Conservation (phyloP, 176 grass and related monocot species). For the Oryza longistaminata region DNA sequence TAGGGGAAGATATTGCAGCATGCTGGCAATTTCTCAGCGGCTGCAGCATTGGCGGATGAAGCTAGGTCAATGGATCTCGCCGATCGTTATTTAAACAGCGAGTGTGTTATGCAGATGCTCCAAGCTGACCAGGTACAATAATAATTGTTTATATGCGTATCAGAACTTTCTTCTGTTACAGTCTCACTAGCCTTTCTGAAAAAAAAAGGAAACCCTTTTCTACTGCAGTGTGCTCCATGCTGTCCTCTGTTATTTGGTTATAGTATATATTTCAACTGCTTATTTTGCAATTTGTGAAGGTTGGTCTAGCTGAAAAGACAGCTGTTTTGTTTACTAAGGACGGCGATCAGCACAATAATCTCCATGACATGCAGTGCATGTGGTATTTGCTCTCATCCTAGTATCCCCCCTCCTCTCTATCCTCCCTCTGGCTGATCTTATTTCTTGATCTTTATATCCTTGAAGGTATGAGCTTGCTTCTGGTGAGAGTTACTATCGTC, state of each 20-base stretch:
- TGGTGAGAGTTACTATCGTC: slow-evolving; percentile 91
- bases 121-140: slow-evolving; percentile 86
- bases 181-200: not conserved
- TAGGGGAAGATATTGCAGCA: slow-evolving; percentile 93
- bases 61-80: slow-evolving; percentile 98
- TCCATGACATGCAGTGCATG: slow-evolving; percentile 99
- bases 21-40: slow-evolving; percentile 84
- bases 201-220: not conserved
- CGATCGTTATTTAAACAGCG: slow-evolving; percentile 97
- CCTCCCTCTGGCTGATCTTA: slow-evolving; percentile 2
- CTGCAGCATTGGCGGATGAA: slow-evolving; percentile 90
- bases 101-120: slow-evolving; percentile 98
- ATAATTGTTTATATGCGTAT: slow-evolving; percentile 5
- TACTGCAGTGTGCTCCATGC: not conserved
- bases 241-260: not conserved
- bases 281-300: slow-evolving; percentile 54
- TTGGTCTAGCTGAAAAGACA: slow-evolving; percentile 87
- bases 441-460: slow-evolving; percentile 24
- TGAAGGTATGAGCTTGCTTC: slow-evolving; percentile 98
- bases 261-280: not conserved
- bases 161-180: not conserved
- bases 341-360: slow-evolving; percentile 97
- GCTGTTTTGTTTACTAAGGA: slow-evolving; percentile 99
- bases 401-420: not conserved
- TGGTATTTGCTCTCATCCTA: slow-evolving; percentile 49